Percentiles rank a stretch among this genome's conserved stretches.
Conservation (phyloP, 495 filamentous ascomycete species). For the Hamigera avellanea region DNA sequence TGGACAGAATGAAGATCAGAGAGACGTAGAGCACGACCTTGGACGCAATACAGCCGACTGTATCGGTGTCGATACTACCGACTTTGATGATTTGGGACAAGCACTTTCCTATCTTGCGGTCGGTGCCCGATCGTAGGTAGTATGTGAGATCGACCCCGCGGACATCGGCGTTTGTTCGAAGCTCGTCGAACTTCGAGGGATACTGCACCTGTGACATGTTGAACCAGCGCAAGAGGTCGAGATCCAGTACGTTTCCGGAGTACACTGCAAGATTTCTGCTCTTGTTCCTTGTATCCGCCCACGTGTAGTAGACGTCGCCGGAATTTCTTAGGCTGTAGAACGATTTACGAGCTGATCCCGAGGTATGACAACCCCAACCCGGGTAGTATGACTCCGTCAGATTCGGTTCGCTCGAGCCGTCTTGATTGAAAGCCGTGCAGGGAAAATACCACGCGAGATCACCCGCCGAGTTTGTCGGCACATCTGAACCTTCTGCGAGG, state of each 20-base stretch:
- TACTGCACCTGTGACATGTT: slow-evolving; percentile 72
- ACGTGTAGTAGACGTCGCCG: slow-evolving; percentile 86
- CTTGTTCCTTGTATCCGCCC: slow-evolving; percentile 84
- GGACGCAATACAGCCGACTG: slow-evolving; percentile 93
- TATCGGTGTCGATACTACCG: slow-evolving; percentile 89
- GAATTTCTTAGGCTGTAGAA: slow-evolving; percentile 58
- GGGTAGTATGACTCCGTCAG: slow-evolving; percentile 59
- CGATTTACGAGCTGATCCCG: slow-evolving; percentile 44
- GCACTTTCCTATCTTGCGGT: slow-evolving; percentile 76
- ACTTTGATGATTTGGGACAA: slow-evolving; percentile 89
- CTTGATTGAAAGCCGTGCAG: slow-evolving; percentile 82
- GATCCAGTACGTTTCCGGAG: slow-evolving; percentile 83
- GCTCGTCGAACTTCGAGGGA: slow-evolving; percentile 65
- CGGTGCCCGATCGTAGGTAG: slow-evolving; percentile 60
- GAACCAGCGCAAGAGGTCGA: slow-evolving; percentile 88
- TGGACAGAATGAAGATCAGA: slow-evolving; percentile 81
- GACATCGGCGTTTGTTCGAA: slow-evolving; percentile 63
- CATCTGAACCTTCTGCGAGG: slow-evolving; percentile 51
- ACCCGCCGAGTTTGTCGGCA: slow-evolving; percentile 61
- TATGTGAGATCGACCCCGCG: slow-evolving; percentile 87
- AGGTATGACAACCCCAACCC: slow-evolving; percentile 89
- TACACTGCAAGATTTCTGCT: slow-evolving; percentile 87
- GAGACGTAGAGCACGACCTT: slow-evolving; percentile 95
- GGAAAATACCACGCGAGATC: slow-evolving; percentile 97
- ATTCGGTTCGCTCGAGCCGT: slow-evolving; percentile 74